Evolutionary conservation across 140 eudicot species (phyloP).

Genomic region (Bidens hawaiensis): DNA sequence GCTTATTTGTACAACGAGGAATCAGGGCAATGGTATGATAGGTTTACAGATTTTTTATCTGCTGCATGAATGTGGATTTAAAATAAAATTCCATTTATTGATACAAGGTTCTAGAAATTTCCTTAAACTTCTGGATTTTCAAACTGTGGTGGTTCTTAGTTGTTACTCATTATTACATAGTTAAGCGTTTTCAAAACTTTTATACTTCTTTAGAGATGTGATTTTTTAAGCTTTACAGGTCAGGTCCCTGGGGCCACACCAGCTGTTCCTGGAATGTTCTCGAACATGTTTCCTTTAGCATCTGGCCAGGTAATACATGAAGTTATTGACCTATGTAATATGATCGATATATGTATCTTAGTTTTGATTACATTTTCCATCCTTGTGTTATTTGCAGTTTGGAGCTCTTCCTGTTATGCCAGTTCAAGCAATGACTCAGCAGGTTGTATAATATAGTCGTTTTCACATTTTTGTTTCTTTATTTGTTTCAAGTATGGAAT

Average conservation of each 20-base stretch:
- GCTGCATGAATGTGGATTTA: conserved; percentile 25
- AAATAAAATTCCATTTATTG: conserved; percentile 5
- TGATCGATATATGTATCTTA: neutral
- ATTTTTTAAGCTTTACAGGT: conserved; percentile 49
- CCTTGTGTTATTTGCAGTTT: conserved; percentile 50
- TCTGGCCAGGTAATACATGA: conserved; percentile 61
- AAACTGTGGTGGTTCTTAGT: conserved; percentile 17
- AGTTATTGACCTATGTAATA: neutral
- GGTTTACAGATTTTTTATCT: conserved; percentile 45
- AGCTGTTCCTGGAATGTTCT: conserved; percentile 72
- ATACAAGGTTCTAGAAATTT: conserved; percentile 12
- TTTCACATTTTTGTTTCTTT: neutral
- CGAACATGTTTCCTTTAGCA: conserved; percentile 62
- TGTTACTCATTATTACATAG: conserved; percentile 9
- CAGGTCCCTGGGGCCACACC: conserved; percentile 74
- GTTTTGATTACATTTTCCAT: neutral
- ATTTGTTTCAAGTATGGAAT: neutral
- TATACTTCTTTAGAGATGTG: conserved; percentile 16
- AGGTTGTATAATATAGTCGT: conserved; percentile 46
- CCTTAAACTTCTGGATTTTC: conserved; percentile 6
- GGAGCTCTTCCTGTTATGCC: conserved; percentile 94
- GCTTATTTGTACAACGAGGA: conserved; percentile 88
- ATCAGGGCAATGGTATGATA: conserved; percentile 70
- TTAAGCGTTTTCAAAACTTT: neutral
- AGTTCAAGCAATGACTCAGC: conserved; percentile 98